Percentiles rank a stretch among this genome's conserved stretches.
These are phyloP conservation scores for Fagus sylvatica DNA, from an alignment of 306 rosid genomes.

Conservation along the genomic window DNA sequence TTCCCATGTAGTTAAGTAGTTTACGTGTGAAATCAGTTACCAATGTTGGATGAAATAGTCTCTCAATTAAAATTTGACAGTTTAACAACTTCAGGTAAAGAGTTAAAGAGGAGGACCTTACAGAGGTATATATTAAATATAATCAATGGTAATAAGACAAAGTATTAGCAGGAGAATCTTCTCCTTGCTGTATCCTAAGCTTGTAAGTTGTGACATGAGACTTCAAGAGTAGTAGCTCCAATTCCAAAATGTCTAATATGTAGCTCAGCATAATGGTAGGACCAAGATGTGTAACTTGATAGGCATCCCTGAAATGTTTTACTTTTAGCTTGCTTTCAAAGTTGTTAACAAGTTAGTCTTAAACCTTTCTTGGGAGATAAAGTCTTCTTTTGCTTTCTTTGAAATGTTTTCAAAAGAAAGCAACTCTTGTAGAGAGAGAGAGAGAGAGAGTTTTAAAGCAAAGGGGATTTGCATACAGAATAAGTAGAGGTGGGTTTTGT, in stretches of 20 bases:
- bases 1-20: not conserved
- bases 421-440: constrained; percentile 14
- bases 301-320: too few species aligned
- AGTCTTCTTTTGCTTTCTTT: not conserved
- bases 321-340: too few species aligned
- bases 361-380: not conserved
- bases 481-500: constrained; percentile 9
- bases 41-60: not conserved
- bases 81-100: not conserved
- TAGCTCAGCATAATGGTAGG: not conserved
- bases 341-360: too few species aligned
- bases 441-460: constrained; percentile 45
- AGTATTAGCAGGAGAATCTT: not conserved
- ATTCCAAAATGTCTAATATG: not conserved
- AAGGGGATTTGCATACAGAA: constrained; percentile 39
- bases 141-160: not conserved
- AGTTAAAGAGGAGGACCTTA: not conserved
- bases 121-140: too few species aligned
- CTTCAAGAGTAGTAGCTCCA: not conserved
- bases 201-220: not conserved
- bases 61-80: not conserved
- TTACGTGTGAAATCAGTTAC: constrained; percentile 3
- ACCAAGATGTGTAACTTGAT: too few species aligned
- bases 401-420: not conserved
- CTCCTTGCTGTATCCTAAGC: not conserved